Evolutionary conservation across 768 basidiomycete genomes (phyloP), one percentile per base, ranked within the genome.

Genomic region (Phanerochaete carnosa): DNA sequence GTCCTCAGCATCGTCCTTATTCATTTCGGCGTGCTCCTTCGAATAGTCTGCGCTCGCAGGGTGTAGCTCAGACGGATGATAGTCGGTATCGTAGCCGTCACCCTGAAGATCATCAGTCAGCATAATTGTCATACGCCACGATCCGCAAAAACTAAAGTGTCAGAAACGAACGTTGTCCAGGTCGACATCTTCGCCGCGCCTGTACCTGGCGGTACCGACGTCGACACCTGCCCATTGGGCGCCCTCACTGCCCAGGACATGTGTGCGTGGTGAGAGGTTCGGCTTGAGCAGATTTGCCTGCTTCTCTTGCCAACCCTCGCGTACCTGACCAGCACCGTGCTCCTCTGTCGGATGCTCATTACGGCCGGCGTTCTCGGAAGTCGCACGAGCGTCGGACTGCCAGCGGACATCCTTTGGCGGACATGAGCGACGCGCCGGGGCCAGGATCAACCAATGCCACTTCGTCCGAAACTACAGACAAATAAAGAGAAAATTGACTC

Each of bases 31-130:
- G 16, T 53, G 55, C 45, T 52, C 54, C 33, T 60, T 55, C 11
- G 56, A 49, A 25, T 57, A 54, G 51, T 52, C 30, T 28, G 33
- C 37, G 8, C 61, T 43, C 3, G n/a, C 16, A 43, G 70, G 69
- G 55, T 68, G 68, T 26, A 69, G 58, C 46, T 61, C 35, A 3
- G 70, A 59, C 13, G 70, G 69, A 59, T 72, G 70, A 61, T 72
- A 72, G 60, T 64, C 61, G 0, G 69, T 65, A 47, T 69, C 68
- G 49, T 69, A 66, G 19, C 64, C 68, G 15, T 47, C 46, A n/a
- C 64, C 69, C 70, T 71, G 51, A 11, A 35, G 32, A 33, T 15
- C 45, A 29, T 30, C 22, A n/a, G 19, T 35, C 3, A 57, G 33
- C 9, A 35, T 0, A 53, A 26, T 12, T 19, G 55, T 23, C 35